These are phyloP conservation scores for Babjeviella inositovora DNA, from an alignment of 805 yeast genomes.

Conservation along the genomic window DNA sequence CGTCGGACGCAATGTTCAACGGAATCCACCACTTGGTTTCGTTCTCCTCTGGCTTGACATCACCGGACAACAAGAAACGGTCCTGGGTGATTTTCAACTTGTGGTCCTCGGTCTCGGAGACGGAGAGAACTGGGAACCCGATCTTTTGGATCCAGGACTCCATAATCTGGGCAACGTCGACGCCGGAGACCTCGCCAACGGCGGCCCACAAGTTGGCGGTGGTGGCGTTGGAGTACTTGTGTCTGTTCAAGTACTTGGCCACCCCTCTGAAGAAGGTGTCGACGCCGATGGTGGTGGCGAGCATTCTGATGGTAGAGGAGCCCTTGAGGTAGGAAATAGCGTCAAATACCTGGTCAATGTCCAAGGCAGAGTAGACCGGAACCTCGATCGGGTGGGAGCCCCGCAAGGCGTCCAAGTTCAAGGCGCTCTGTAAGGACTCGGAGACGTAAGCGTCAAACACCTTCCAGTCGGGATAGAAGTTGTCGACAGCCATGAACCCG, in stretches of 20 bases:
- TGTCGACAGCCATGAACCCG: constrained; percentile 54
- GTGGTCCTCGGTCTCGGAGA: constrained; percentile 13
- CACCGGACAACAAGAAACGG: constrained; percentile 51
- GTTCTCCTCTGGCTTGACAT: constrained; percentile 40
- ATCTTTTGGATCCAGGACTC: constrained; percentile 56
- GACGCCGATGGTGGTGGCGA: constrained; percentile 53
- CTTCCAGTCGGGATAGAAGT: constrained; percentile 70
- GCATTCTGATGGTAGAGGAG: constrained; percentile 64
- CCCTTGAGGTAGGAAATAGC: constrained; percentile 73
- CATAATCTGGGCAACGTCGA: constrained; percentile 44
- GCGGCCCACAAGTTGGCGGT: constrained; percentile 64
- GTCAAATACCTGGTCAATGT: constrained; percentile 72
- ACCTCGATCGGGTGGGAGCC: constrained; percentile 75
- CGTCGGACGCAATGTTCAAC: constrained; percentile 15
- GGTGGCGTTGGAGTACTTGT: constrained; percentile 55
- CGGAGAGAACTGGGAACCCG: constrained; percentile 60
- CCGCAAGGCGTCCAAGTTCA: constrained; percentile 36
- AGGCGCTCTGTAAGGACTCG: constrained; percentile 31
- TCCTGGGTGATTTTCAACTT: constrained; percentile 30
- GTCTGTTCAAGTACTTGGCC: constrained; percentile 43
- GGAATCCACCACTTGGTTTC: constrained; percentile 46
- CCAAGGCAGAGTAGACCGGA: constrained; percentile 62
- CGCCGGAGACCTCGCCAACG: constrained; percentile 43
- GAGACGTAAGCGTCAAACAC: constrained; percentile 43
- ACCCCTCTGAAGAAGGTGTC: constrained; percentile 62